Base-by-base conservation (phyloP, 2,329 filamentous ascomycete species). In the Diatrype stigma region DNA sequence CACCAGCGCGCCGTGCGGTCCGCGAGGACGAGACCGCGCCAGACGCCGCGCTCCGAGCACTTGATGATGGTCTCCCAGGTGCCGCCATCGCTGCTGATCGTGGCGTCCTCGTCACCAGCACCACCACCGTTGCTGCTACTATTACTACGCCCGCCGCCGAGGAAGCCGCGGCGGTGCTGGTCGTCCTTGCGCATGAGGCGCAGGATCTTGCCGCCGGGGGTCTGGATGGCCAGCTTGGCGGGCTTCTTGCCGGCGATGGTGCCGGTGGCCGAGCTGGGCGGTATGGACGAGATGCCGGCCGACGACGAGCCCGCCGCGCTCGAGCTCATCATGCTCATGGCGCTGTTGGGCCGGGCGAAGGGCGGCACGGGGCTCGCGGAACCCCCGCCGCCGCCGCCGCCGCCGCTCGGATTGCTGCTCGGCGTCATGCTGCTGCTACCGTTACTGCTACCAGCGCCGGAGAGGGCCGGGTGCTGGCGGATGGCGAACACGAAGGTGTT, bases 401-500 rank as follows among this genome's bases (percentile, higher is more conserved):
- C 68, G 26, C 67, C 70, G 6, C 76, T 74, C 2, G 73, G 71
- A 54, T 78, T 77, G 45, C 73, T 75, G 6, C 74, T 69, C 5
- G 76, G 73, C 10, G 74, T 74, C 54, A 77, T 64, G 22, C 11
- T 2, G 62, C 63, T 23, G 70, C 73, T 6, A 49, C 51, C 50
- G 48, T 53, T 23, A 70, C 73, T 6, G 49, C 51, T 50, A 48
- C 54, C 48, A 52, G 63, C 66, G 40, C 55, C 64, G 0, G 64
- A 57, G 1, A 69, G 54, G 1, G 90, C 87, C 0, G 92, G 89
- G 66, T 99, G 92, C 65, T 99, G 94, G 44, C 94, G 89, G 54
- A 99, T 88, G 48, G 89, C 89, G 69, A 99, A 99, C 26, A 99
- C 93, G 65, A 96, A 99, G 0, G 94, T 99, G 67, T 99, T 97